Percentiles rank a stretch among this genome's conserved stretches.
Conservation (phyloP, 208 protist species). For the Leishmania tarentolae region DNA sequence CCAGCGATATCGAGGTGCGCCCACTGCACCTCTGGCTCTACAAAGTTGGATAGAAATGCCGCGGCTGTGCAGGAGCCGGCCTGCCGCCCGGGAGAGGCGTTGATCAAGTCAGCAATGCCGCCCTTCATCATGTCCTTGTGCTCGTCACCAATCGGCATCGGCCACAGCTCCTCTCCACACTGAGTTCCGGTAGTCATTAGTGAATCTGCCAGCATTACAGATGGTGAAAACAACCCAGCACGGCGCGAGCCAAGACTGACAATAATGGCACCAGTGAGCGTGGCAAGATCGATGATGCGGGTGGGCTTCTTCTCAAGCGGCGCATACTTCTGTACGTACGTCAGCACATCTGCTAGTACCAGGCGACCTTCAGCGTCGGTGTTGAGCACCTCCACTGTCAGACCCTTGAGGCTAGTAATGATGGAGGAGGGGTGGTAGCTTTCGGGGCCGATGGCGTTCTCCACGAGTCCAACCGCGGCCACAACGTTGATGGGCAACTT, state of each 20-base stretch:
- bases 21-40: conserved; percentile 62
- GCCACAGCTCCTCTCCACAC: conserved; percentile 83
- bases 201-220: conserved; percentile 33
- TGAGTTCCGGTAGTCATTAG: conserved; percentile 60
- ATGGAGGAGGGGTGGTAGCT: conserved; percentile 86
- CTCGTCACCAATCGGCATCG: conserved; percentile 86
- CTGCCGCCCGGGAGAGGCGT: conserved; percentile 47
- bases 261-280: conserved; percentile 89
- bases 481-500: conserved; percentile 78
- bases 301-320: conserved; percentile 58
- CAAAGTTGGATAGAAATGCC: conserved; percentile 82
- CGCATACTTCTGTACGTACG: conserved; percentile 80
- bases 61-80: conserved; percentile 86
- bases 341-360: conserved; percentile 89
- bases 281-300: conserved; percentile 89
- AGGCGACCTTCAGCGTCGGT: conserved; percentile 93
- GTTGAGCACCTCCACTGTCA: conserved; percentile 90
- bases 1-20: conserved; percentile 89
- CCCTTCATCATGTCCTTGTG: conserved; percentile 74
- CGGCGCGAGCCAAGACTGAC: conserved; percentile 73
- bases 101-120: conserved; percentile 70
- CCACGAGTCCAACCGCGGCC: conserved; percentile 78
- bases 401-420: conserved; percentile 76
- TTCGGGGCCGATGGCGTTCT: conserved; percentile 86
- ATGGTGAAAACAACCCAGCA: conserved; percentile 77